phyloP scores from a whole-genome alignment of 495 filamentous ascomycete genomes.

The Penicillium antarcticum region DNA sequence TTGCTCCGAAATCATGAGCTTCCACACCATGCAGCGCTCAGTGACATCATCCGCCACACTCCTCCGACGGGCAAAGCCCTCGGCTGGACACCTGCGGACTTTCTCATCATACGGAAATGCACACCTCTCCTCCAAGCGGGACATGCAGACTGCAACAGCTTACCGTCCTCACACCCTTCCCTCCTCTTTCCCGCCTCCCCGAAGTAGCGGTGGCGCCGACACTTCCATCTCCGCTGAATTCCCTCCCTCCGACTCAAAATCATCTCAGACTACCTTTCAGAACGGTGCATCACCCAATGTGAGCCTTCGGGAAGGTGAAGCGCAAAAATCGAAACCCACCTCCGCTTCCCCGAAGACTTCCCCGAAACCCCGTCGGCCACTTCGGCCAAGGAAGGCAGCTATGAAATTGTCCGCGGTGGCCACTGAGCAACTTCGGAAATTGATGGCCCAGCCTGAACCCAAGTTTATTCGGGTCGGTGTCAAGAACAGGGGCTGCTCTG shows the following conservation, averaged over 20 bases:
- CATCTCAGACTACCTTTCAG: slow-evolving; percentile 20
- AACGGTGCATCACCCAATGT: slow-evolving; percentile 18
- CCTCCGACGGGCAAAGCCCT: slow-evolving; percentile 46
- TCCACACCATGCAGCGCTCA: slow-evolving; percentile 33
- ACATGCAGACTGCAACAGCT: slow-evolving; percentile 68
- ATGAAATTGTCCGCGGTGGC: slow-evolving; percentile 81
- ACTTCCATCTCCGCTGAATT: slow-evolving; percentile 63
- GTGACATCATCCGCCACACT: slow-evolving; percentile 57
- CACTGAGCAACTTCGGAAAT: slow-evolving; percentile 65
- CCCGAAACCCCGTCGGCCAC: slow-evolving; percentile 53
- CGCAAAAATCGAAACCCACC: slow-evolving; percentile 54
- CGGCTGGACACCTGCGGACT: slow-evolving; percentile 47
- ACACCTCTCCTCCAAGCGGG: slow-evolving; percentile 58
- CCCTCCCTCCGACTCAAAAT: slow-evolving; percentile 20
- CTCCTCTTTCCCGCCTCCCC: slow-evolving; percentile 62
- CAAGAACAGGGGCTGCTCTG: slow-evolving; percentile 92
- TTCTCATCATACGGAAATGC: slow-evolving; percentile 62
- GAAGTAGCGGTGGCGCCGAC: slow-evolving; percentile 62
- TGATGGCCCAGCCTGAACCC: slow-evolving; percentile 78
- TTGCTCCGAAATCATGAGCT: slow-evolving; percentile 32
- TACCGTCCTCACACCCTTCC: slow-evolving; percentile 72
- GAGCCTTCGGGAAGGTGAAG: slow-evolving; percentile 58
- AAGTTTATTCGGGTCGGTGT: slow-evolving; percentile 94
- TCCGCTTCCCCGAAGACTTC: slow-evolving; percentile 24
- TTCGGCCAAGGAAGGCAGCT: slow-evolving; percentile 85